A percentile compares a stretch with the other conserved stretches of the same genome.
Conservation (phyloP, 139 green algal species). For the Chlamydomonas schloesseri region DNA sequence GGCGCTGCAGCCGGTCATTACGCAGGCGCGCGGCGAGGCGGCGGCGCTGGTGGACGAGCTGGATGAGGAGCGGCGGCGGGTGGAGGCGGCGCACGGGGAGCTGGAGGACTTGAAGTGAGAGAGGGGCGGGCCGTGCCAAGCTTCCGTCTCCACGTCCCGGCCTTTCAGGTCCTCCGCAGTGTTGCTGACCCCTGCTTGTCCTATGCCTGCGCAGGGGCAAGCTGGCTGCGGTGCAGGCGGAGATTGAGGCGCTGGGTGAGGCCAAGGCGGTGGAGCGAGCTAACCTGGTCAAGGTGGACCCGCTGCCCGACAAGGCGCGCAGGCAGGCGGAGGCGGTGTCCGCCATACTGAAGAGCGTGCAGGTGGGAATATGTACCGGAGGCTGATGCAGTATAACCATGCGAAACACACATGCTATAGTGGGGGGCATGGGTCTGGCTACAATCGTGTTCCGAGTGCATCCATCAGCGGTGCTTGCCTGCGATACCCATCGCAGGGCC, state of each 20-base stretch:
- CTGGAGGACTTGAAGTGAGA: conserved; percentile 26
- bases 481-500: too few species aligned
- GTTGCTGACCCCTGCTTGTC: neutral
- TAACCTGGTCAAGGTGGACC: conserved; percentile 41
- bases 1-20: conserved; percentile 52
- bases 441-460: too few species aligned
- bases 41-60: conserved; percentile 6
- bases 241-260: conserved; percentile 1
- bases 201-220: neutral
- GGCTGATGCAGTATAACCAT: too few species aligned
- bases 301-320: conserved; percentile 63
- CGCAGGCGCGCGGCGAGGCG: conserved; percentile 21
- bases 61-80: conserved; percentile 36
- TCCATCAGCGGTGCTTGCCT: too few species aligned
- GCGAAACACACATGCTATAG: too few species aligned
- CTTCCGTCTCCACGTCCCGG: neutral
- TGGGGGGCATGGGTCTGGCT: too few species aligned
- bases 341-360: conserved; percentile 53
- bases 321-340: conserved; percentile 56
- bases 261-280: conserved; percentile 31
- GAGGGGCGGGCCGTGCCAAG: too few species aligned
- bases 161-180: too few species aligned
- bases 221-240: neutral
- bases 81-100: conserved; percentile 10
- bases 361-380: too few species aligned